Base-by-base conservation (phyloP, 2,329 filamentous ascomycete species). In the Aaosphaeria arxii region DNA sequence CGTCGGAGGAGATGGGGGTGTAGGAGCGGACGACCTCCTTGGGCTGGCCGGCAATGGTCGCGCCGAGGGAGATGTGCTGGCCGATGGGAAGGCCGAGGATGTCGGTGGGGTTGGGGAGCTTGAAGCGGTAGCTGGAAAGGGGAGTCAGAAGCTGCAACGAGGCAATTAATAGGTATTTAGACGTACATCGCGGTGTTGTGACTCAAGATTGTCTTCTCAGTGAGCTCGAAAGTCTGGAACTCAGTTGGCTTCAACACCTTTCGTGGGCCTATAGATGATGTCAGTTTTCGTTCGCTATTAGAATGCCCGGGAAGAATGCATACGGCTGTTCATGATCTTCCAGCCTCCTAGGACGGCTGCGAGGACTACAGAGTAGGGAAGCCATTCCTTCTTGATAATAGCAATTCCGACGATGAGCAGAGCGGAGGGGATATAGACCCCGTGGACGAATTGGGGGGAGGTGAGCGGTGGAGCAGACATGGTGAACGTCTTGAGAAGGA, bases 11-110 rank as follows among this genome's bases (percentile, higher is more conserved):
- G 32, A 71, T 69, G 32, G 70, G 70, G 1, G 70, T 73, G 59
- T 73, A 73, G 28, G 70, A 73, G 53, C 70, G 70, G 24, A 72
- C 64, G 49, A 72, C 64, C 56, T 69, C 59, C 44, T 71, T 70
- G 45, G 71, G 70, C 51, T 73, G 72, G 54, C 73, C 73, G 40
- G 66, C 67, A 40, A 76, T 69, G 30, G 63, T 71, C 29, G 67
- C 92, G 59, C 88, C 89, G 68, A 99, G 90, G 54, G 92, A 96
- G 75, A 99, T 96, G 79, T 99, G 94, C 78, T 99, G 94, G 68
- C 94, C 94, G 77, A 97, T 97, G 58, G 94, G 92, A 40, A 97
- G 88, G 66, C 94, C 94, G 64, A 97, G 89, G 71, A 96, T 90
- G 59, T 88, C 83, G 62, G 78, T 86, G 38, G 85, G 76, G 44